These are phyloP conservation scores for Carex parvula DNA, from an alignment of 176 grass and related monocot genomes.

Conservation along the genomic window DNA sequence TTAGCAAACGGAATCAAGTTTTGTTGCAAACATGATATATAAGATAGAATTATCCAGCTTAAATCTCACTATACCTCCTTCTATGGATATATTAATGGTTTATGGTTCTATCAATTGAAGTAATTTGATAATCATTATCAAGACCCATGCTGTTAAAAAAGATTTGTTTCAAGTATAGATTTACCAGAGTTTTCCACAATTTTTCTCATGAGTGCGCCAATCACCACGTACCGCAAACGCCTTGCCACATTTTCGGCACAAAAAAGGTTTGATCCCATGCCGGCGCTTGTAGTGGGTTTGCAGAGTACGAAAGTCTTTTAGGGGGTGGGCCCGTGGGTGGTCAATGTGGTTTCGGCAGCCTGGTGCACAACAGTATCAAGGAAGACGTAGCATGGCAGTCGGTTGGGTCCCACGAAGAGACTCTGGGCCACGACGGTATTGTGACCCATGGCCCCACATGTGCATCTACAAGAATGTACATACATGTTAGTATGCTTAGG, in stretches of 20 bases:
- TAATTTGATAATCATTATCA: too few species aligned
- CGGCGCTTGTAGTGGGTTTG: constrained; percentile 64
- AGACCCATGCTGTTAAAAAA: too few species aligned
- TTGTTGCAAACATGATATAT: too few species aligned
- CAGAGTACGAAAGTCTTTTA: constrained; percentile 64
- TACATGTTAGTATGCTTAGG: background rate
- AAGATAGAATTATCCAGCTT: too few species aligned
- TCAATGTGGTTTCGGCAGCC: constrained; percentile 70
- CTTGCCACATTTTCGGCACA: constrained; percentile 65
- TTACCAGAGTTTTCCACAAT: constrained; percentile 65
- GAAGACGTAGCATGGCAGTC: constrained; percentile 61
- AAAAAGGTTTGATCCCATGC: constrained; percentile 56
- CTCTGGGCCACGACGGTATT: constrained; percentile 54
- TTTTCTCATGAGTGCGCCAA: constrained; percentile 76
- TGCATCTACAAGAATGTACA: constrained; percentile 42
- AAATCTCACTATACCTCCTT: too few species aligned
- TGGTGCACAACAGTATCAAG: constrained; percentile 58
- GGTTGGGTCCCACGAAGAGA: constrained; percentile 55
- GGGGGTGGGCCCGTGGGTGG: constrained; percentile 49
- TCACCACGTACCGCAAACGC: constrained; percentile 61
- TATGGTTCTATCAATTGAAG: too few species aligned
- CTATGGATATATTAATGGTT: too few species aligned
- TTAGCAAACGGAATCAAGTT: too few species aligned
- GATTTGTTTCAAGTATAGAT: background rate
- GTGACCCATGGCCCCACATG: constrained; percentile 78